Evolutionary conservation across 2,329 filamentous ascomycete genomes (phyloP).

Genomic region (Orbilia javanica): DNA sequence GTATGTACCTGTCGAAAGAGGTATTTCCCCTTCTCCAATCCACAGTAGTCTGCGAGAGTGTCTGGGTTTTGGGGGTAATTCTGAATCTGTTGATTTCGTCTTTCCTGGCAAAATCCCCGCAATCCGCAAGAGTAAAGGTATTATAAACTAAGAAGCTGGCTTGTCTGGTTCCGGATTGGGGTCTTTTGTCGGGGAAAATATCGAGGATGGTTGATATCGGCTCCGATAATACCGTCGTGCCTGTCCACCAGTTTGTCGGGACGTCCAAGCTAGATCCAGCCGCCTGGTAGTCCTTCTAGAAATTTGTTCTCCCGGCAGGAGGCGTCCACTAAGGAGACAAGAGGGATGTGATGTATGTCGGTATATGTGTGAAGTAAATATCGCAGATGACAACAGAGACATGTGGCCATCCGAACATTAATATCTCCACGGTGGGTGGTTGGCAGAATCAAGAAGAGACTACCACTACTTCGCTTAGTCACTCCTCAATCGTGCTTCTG

Average conservation of each 20-base stretch:
- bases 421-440: conserved; percentile 33
- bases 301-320: conserved; percentile 19
- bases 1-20: conserved; percentile 31
- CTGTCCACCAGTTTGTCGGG: conserved; percentile 47
- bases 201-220: conserved; percentile 20
- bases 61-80: neutral
- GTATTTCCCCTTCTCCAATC: neutral
- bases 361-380: conserved; percentile 14
- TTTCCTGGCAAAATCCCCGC: conserved; percentile 7
- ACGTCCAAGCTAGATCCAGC: conserved; percentile 39
- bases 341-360: neutral
- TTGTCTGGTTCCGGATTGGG: conserved; percentile 38
- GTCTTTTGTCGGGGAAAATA: conserved; percentile 29
- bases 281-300: conserved; percentile 36
- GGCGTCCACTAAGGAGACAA: conserved; percentile 35
- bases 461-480: conserved; percentile 42
- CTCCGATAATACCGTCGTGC: conserved; percentile 42
- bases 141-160: conserved; percentile 16
- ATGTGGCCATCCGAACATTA: conserved; percentile 29
- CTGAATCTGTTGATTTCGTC: conserved; percentile 12
- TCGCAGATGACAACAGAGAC: conserved; percentile 14
- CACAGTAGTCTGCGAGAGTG: neutral
- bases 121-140: conserved; percentile 6
- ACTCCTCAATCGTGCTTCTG: conserved; percentile 31
- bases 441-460: conserved; percentile 33